Conservation (phyloP, 768 basidiomycete genomes). For the Arthromyces matolae region DNA sequence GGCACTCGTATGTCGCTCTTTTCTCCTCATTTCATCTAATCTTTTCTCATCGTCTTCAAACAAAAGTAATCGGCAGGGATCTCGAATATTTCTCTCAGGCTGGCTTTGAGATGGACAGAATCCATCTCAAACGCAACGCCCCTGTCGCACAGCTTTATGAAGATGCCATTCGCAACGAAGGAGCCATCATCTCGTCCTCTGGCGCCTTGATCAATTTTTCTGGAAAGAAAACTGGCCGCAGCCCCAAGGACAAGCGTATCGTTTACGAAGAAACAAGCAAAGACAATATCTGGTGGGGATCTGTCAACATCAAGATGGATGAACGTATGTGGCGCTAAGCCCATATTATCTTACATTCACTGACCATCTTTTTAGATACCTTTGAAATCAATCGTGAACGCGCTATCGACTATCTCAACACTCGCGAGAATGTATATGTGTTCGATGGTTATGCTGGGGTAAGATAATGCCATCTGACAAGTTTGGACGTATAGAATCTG, state of each 20-base stretch:
- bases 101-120: slow-evolving; percentile 97
- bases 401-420: slow-evolving; percentile 98
- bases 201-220: slow-evolving; percentile 99
- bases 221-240: slow-evolving; percentile 97
- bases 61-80: slow-evolving; percentile 83
- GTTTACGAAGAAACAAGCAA: slow-evolving; percentile 96
- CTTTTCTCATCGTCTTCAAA: slow-evolving; percentile 8
- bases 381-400: slow-evolving; percentile 99
- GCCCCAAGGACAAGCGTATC: slow-evolving; percentile 99
- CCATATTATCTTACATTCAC: no score
- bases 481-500: no score
- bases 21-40: slow-evolving; percentile 3
- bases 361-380: slow-evolving; percentile 59
- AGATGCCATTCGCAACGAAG: slow-evolving; percentile 97
- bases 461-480: slow-evolving; percentile 27
- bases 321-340: slow-evolving; percentile 58
- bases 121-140: slow-evolving; percentile 93
- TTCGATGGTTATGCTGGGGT: slow-evolving; percentile 95
- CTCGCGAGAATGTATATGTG: slow-evolving; percentile 96
- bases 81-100: slow-evolving; percentile 98
- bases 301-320: slow-evolving; percentile 99
- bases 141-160: slow-evolving; percentile 90
- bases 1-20: slow-evolving; percentile 48
- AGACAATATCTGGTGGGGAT: slow-evolving; percentile 99
- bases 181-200: slow-evolving; percentile 93